Evolutionary conservation across 2,329 filamentous ascomycete species (phyloP).

Genomic region (Rhynchosporium agropyri): DNA sequence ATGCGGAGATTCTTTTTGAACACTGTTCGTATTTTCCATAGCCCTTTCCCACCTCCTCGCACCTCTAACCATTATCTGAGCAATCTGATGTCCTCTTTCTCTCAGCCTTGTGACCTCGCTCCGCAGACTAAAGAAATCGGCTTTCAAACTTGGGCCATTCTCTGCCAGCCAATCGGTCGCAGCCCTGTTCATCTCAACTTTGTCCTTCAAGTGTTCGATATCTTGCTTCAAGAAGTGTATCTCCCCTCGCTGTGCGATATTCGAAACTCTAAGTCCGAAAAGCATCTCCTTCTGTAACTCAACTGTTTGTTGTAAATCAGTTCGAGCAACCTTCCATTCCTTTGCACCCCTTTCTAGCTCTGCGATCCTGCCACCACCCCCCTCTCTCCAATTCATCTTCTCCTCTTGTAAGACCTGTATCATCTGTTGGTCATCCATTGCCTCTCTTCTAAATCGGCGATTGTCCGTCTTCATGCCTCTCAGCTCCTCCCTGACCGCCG

Average conservation of each 20-base stretch:
- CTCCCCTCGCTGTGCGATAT: slow-evolving; percentile 1
- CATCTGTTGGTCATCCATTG: neutral
- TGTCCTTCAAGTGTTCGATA: neutral
- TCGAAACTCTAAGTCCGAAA: neutral
- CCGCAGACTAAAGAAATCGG: neutral
- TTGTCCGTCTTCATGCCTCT: neutral
- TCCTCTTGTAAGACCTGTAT: neutral
- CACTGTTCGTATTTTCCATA: neutral
- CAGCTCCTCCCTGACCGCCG: neutral
- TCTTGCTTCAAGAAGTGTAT: slow-evolving; percentile 9
- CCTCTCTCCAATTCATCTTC: neutral
- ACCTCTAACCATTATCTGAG: neutral
- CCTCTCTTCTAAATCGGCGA: neutral
- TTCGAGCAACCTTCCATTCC: neutral
- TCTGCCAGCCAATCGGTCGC: neutral
- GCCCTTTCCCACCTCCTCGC: neutral
- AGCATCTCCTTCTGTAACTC: neutral
- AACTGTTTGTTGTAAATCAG: neutral
- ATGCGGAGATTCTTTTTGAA: too few relatives aligned
- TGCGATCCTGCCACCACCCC: neutral
- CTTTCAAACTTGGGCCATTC: neutral
- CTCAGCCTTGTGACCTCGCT: neutral
- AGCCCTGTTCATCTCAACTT: neutral
- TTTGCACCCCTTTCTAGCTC: neutral
- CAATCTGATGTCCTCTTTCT: neutral